Base-by-base conservation (phyloP, 176 grass and related monocot species). In the Neostapfia colusana region DNA sequence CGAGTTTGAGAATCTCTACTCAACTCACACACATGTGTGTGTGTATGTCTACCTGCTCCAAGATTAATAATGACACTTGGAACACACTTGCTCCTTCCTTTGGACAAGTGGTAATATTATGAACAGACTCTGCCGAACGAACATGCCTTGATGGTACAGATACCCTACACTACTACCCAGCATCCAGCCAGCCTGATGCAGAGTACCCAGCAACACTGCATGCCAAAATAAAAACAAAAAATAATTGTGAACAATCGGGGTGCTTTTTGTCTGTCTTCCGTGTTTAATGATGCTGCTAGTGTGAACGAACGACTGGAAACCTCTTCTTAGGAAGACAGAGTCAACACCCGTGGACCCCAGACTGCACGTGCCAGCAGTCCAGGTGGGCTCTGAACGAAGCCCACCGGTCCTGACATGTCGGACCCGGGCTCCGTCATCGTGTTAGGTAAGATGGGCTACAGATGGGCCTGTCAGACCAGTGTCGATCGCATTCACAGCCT, bases 401-500 rank as follows among this genome's bases (percentile, higher is more conserved):
- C 81, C 64, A 68, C 70, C 24, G n/a, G 48, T 59, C 26, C 50
- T 87, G 59, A 59, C 43, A 13, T 0, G 1, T 0, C 1, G 81
- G 81, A 21, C 70, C 64, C 16, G 2, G 41, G 5, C 54, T 3
- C 12, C 7, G 85, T 88, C 55, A 34, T 5, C 5, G 81, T 2
- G 70, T 81, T 76, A 84, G 86, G 81, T 84, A 68, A 28, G 49
- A 43, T 80, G 70, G 76, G 57, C 81, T 46, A 54, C 21, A 20
- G 56, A 84, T 84, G 76, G 86, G 65, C 81, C 76, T 57, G 26
- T 57, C 53, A 60, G 48, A 6, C 20, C 81, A 49, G 70, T 84
- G 81, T 76, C 46, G 13, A 69, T 84, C 86, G 65, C 70, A 80
- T 70, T 84, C 76, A 55, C 69, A 48, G 38, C 64, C 64, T 84